Evolutionary conservation across 345 rosid species (phyloP), one percentile per base, ranked within the genome.

Genomic region (Cardamine occulta): DNA sequence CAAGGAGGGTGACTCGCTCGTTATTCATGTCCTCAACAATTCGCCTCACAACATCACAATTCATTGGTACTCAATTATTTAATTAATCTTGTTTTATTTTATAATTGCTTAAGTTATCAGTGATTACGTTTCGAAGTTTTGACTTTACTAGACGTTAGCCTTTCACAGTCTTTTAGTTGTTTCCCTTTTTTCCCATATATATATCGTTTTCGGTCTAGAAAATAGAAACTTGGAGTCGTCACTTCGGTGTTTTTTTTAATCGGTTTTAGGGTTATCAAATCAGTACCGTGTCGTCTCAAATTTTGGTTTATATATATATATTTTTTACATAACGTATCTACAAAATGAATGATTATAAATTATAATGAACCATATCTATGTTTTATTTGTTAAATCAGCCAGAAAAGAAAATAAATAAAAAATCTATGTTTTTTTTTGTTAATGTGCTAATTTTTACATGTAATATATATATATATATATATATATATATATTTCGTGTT

Each of bases 31-130:
- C 59, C 17, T 83, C 55, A 94, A 94, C 70, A 58, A 81, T 63
- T 94, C 98, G 2, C 98, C 98, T 35, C 89, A 94, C 75, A 89
- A 88, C 82, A 52, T 94, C 47, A 87, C 93, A 6, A 82, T 94
- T 74, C 98, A 94, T 68, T 94, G 98, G 98, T 94, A 28, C 37
- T 39, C 24, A 23, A 45, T 31, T 58, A 12, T 1, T 65, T 47
- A 39, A 28, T 65, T 47, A 39, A 28, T 29, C 14, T 54, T 42
- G 14, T 67, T 4, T 70, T 54, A 54, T 8, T 8, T 9, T 54
- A 32, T 54, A 32, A 9, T n/a, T 32, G 15, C 37, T 65, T 65
- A 44, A 32, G 4, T 57, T 12, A n/a, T 47, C 18, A 17, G n/a
- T 63, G 51, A 17, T 56, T 66, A 2, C 67, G 32, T 56, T 66